Base-by-base conservation (phyloP, 768 basidiomycete genomes). In the Boletellus emodensis region DNA sequence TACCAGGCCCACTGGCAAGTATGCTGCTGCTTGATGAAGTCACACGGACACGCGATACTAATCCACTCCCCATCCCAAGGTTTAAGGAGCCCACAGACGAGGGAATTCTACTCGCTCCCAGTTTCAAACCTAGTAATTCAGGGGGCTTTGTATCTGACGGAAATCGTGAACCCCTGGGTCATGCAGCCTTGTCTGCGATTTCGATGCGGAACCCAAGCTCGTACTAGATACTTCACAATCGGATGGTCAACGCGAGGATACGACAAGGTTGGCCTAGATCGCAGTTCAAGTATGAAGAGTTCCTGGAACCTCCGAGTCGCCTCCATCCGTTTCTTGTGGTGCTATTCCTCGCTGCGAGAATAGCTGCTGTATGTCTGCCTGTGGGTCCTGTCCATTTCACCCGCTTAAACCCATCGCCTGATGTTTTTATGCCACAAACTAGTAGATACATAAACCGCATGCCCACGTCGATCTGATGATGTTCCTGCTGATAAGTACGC, bases 201-300 rank as follows among this genome's bases (percentile, higher is more conserved):
- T 67, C 59, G 33, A 32, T 46, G 17, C 59, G 59, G 49, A 57
- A 44, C 55, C 54, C 15, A 48, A 28, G 9, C 49, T 64, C 28
- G 56, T 55, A 36, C 20, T 66, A 10, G 28, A 24, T 12, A 28
- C 48, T 24, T 24, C 24, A 24, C 24, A 24, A 54, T 63, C 48
- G 54, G 64, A 8, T 13, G 41, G 17, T 26, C 45, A 48, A 55
- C 52, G 48, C 28, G 50, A 59, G 51, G 49, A 65, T 11, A 39
- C 59, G 20, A 46, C 54, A 35, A 53, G 47, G 32, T 50, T 63
- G 2, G 42, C 66, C 13, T 94, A 94, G 90, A 4, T 71, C 81
- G 0, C 61, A 77, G 3, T 91, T 96, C 73, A 71, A n/a, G n/a
- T n/a, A n/a, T n/a, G n/a, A n/a, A n/a, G n/a, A 71, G 39, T 86